These are phyloP conservation scores for Aegilops sharonensis DNA, from an alignment of 176 grass and related monocot genomes.

Conservation along the genomic window DNA sequence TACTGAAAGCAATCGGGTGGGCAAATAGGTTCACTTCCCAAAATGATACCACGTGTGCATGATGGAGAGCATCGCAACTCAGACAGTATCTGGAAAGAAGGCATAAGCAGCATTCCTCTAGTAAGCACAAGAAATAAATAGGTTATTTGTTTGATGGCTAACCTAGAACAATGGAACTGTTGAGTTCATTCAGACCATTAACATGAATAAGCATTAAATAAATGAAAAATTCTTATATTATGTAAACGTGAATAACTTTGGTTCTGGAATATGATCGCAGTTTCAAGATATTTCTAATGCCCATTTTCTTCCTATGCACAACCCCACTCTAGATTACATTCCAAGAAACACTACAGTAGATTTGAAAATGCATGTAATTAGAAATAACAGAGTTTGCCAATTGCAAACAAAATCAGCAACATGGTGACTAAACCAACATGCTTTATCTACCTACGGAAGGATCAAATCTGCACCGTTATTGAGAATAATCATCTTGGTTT, in stretches of 20 bases:
- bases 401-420: not conserved
- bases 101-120: conserved; percentile 10
- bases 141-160: not conserved
- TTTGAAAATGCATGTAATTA: not conserved
- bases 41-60: conserved; percentile 63
- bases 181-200: not conserved
- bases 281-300: not conserved
- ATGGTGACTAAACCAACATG: not conserved
- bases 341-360: not conserved
- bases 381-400: not conserved
- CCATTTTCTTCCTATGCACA: not conserved
- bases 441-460: not conserved
- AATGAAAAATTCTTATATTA: not conserved
- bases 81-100: conserved; percentile 61
- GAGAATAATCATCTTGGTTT: not conserved
- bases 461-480: not conserved
- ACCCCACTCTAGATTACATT: not conserved
- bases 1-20: conserved; percentile 92
- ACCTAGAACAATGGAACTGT: not conserved
- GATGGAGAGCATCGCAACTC: conserved; percentile 87
- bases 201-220: not conserved
- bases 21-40: conserved; percentile 74
- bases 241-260: not conserved
- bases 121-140: conserved; percentile 19
- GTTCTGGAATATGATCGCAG: not conserved